A percentile compares a stretch with the other conserved stretches of the same genome.
These are phyloP conservation scores for Plasmodium vinckei DNA, from an alignment of 169 alveolate genomes.

Conservation along the genomic window DNA sequence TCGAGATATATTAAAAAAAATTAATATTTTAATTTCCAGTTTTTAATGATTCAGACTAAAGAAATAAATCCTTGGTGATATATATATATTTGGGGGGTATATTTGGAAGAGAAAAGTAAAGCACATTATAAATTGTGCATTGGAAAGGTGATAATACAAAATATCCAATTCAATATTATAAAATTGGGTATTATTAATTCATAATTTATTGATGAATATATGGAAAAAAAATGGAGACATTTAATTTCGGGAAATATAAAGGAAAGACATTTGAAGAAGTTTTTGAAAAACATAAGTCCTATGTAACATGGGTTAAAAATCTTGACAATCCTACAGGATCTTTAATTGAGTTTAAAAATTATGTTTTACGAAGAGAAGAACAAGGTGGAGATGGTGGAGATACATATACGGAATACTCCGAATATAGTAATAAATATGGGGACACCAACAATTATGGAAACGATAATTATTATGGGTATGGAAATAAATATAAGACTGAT, in stretches of 20 bases:
- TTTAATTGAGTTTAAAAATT: slow-evolving; percentile 77
- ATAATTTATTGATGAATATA: neutral
- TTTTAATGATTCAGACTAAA: too few relatives aligned
- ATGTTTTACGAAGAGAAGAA: slow-evolving; percentile 39
- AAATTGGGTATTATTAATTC: too few relatives aligned
- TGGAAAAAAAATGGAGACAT: slow-evolving; percentile 35
- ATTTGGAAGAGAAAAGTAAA: too few relatives aligned
- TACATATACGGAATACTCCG: neutral
- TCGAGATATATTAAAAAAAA: too few relatives aligned
- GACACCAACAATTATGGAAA: neutral
- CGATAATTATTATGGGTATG: neutral
- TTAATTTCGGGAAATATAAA: slow-evolving; percentile 82
- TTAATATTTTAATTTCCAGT: too few relatives aligned
- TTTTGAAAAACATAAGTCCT: slow-evolving; percentile 73
- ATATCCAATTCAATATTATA: too few relatives aligned
- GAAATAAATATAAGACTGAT: slow-evolving; percentile 11
- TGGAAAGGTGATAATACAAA: too few relatives aligned
- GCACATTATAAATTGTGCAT: too few relatives aligned
- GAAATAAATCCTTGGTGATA: too few relatives aligned
- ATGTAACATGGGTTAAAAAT: slow-evolving; percentile 80
- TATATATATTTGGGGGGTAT: too few relatives aligned
- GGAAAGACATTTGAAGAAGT: slow-evolving; percentile 86
- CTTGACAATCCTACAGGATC: slow-evolving; percentile 79
- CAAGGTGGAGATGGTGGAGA: neutral
- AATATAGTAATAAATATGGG: neutral